These are phyloP conservation scores for Ganoderma resinaceum DNA, from an alignment of 1,284 basidiomycete genomes.

Conservation along the genomic window DNA sequence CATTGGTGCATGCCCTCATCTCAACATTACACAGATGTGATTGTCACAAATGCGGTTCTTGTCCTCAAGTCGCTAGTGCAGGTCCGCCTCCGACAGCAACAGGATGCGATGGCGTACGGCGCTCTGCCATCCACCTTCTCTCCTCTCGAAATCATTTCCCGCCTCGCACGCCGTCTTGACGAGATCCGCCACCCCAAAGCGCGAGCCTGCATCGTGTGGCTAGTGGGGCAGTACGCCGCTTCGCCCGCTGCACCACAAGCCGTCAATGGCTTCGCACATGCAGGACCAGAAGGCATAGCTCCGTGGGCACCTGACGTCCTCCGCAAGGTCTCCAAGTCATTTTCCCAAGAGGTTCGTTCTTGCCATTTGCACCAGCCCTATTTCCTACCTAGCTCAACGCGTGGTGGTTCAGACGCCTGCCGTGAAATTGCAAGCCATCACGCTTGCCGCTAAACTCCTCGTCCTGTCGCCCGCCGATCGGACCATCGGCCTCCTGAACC, in stretches of 20 bases:
- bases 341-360: conserved; percentile 67
- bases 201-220: conserved; percentile 87
- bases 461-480: conserved; percentile 68
- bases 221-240: conserved; percentile 85
- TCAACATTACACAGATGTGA: conserved; percentile 56
- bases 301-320: conserved; percentile 89
- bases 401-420: conserved; percentile 53
- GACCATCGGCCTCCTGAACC: conserved; percentile 60
- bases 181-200: conserved; percentile 82
- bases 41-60: conserved; percentile 81
- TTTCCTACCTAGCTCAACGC: conserved; percentile 1
- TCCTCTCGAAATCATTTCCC: conserved; percentile 73
- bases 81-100: conserved; percentile 55
- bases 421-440: conserved; percentile 85
- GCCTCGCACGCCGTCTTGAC: conserved; percentile 78
- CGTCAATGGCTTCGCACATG: conserved; percentile 23
- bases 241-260: conserved; percentile 38
- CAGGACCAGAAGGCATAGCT: conserved; percentile 53
- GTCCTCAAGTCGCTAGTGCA: conserved; percentile 88
- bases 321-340: conserved; percentile 77
- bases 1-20: neutral
- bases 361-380: neutral
- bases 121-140: conserved; percentile 46
- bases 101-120: conserved; percentile 28
- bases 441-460: conserved; percentile 84